Evolutionary conservation across 805 yeast genomes (phyloP).

Genomic region (Wickerhamiella shivajii): DNA sequence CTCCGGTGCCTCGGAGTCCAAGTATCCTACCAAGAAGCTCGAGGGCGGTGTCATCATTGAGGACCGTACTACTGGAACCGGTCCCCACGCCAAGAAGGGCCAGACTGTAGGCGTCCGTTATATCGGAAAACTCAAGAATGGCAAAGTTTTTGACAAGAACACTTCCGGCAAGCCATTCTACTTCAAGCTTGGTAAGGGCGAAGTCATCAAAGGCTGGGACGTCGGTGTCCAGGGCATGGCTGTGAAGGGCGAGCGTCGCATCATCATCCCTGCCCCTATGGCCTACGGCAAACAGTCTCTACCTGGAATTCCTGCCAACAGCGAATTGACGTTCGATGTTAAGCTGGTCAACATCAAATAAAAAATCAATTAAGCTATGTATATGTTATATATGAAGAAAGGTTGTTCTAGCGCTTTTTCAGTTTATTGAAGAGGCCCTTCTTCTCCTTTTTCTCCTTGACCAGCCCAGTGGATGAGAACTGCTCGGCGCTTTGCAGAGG

Average conservation of each 20-base stretch:
- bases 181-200: conserved; percentile 89
- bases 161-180: conserved; percentile 91
- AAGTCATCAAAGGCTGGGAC: conserved; percentile 98
- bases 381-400: no score
- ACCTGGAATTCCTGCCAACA: conserved; percentile 97
- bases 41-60: conserved; percentile 90
- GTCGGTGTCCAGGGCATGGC: conserved; percentile 98
- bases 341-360: conserved; percentile 83
- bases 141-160: conserved; percentile 93
- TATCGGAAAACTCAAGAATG: conserved; percentile 94
- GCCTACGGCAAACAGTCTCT: conserved; percentile 90
- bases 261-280: conserved; percentile 86
- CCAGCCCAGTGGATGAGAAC: not conserved
- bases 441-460: not conserved
- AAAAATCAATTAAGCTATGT: no score
- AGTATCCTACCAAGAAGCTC: conserved; percentile 49
- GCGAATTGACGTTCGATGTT: conserved; percentile 91
- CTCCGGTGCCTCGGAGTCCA: conserved; percentile 42
- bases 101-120: conserved; percentile 91
- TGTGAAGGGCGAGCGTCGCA: conserved; percentile 97
- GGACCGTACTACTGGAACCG: conserved; percentile 82
- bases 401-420: no score
- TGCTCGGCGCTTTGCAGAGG: not conserved
- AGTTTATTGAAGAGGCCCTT: not conserved
- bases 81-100: conserved; percentile 76